Percentiles rank a stretch among this genome's conserved stretches.
Evolutionary conservation across 768 basidiomycete species (phyloP).

Genomic region (Lactarius psammicola): DNA sequence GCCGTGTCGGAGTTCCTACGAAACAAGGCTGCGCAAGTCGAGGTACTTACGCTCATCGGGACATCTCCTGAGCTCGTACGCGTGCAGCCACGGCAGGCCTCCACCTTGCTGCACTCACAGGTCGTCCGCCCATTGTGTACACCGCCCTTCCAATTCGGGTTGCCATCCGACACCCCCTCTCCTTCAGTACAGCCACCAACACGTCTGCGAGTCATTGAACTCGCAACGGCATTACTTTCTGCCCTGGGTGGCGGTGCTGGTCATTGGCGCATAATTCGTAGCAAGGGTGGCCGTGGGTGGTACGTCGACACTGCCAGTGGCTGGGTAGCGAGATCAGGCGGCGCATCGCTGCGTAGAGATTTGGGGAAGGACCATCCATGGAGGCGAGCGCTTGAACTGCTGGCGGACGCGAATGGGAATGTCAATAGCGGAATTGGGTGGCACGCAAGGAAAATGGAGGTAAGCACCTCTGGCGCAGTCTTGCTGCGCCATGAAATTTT

Average conservation of each 20-base stretch:
- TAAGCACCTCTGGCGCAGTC: slow-evolving; percentile 12
- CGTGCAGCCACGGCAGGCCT: slow-evolving; percentile 60
- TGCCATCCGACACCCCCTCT: slow-evolving; percentile 36
- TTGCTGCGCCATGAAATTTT: background rate
- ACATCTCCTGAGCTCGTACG: slow-evolving; percentile 53
- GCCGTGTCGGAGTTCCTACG: slow-evolving; percentile 67
- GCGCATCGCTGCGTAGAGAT: slow-evolving; percentile 43
- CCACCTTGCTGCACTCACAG: slow-evolving; percentile 71
- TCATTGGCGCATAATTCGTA: slow-evolving; percentile 84
- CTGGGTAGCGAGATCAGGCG: slow-evolving; percentile 55
- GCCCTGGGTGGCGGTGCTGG: slow-evolving; percentile 76
- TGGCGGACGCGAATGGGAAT: slow-evolving; percentile 81
- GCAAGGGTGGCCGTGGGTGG: slow-evolving; percentile 94
- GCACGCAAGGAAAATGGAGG: slow-evolving; percentile 89
- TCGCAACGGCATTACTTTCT: slow-evolving; percentile 67
- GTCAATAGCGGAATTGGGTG: slow-evolving; percentile 92
- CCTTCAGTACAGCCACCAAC: slow-evolving; percentile 54
- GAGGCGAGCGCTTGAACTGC: slow-evolving; percentile 63
- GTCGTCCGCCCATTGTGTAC: slow-evolving; percentile 79
- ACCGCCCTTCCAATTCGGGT: slow-evolving; percentile 69
- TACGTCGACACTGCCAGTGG: slow-evolving; percentile 87
- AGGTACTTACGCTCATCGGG: slow-evolving; percentile 78
- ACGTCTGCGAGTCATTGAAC: slow-evolving; percentile 81
- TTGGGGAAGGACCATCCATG: slow-evolving; percentile 56
- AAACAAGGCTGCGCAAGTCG: slow-evolving; percentile 68